phyloP scores from a whole-genome alignment of 73 alveolate species.

The Paramecium bursaria region DNA sequence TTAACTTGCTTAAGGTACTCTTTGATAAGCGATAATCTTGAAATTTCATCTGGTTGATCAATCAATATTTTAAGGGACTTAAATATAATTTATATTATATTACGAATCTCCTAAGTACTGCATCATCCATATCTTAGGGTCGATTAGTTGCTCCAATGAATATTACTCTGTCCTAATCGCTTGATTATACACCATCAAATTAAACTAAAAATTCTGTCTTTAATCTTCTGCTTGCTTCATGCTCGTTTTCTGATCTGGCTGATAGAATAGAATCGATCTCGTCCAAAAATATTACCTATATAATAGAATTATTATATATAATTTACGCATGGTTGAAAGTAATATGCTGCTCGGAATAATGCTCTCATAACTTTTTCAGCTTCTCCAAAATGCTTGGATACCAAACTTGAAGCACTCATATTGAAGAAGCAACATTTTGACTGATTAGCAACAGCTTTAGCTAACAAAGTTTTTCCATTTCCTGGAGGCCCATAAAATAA shows the following conservation, averaged over 20 bases:
- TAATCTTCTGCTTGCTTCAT: conserved; percentile 95
- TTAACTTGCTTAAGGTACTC: not conserved
- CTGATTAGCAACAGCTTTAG: conserved; percentile 94
- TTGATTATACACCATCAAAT: conserved; percentile 92
- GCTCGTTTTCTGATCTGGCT: conserved; percentile 93
- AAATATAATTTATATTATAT: not conserved
- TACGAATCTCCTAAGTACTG: conserved; percentile 70
- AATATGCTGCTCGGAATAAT: conserved; percentile 88
- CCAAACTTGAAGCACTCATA: conserved; percentile 88
- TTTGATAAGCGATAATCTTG: conserved; percentile 45
- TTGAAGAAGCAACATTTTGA: conserved; percentile 91
- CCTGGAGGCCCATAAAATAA: conserved; percentile 99
- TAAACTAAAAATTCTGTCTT: conserved; percentile 98
- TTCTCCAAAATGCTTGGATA: conserved; percentile 99
- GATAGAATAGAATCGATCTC: conserved; percentile 98
- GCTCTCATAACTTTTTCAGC: conserved; percentile 98
- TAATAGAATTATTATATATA: conserved; percentile 91
- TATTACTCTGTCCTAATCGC: conserved; percentile 84
- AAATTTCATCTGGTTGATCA: conserved; percentile 61
- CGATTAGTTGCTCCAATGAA: conserved; percentile 76
- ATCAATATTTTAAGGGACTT: conserved; percentile 55
- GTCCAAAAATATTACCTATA: conserved; percentile 95
- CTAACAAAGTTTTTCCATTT: conserved; percentile 97
- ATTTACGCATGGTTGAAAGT: conserved; percentile 95
- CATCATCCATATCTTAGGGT: conserved; percentile 69